These are phyloP conservation scores for Sapria himalayana DNA, from an alignment of 345 rosid species.

Conservation along the genomic window DNA sequence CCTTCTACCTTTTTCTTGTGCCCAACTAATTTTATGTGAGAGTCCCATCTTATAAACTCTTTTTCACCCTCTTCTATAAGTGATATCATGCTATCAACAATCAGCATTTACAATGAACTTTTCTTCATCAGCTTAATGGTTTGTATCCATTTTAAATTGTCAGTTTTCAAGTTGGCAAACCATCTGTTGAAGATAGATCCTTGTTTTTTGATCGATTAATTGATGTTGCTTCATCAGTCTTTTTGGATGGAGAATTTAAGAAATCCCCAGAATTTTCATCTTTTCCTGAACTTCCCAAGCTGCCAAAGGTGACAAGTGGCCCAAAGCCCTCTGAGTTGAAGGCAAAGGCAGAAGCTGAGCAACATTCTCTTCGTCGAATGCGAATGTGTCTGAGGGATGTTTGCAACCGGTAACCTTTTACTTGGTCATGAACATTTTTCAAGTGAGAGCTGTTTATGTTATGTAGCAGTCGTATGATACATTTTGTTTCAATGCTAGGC, in stretches of 20 bases:
- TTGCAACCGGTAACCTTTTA: conserved; percentile 61
- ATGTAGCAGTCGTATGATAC: no score
- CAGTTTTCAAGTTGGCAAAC: conserved; percentile 69
- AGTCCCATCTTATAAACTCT: no score
- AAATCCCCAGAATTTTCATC: conserved; percentile 22
- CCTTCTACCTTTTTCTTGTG: no score
- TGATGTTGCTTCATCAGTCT: conserved; percentile 80
- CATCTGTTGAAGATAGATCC: conserved; percentile 61
- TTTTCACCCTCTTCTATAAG: no score
- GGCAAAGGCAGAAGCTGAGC: conserved; percentile 95
- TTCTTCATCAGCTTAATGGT: no score
- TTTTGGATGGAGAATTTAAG: conserved; percentile 28
- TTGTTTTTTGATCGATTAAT: conserved; percentile 53
- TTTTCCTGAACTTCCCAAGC: conserved; percentile 70
- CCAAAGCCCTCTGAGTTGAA: conserved; percentile 85
- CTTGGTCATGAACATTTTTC: no score
- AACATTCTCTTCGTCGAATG: conserved; percentile 89
- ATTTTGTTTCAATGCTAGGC: no score
- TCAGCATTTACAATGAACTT: no score
- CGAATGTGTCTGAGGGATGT: conserved; percentile 98
- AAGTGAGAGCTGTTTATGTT: no score
- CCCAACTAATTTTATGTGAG: no score
- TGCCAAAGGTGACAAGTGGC: conserved; percentile 54
- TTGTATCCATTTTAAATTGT: conserved; percentile 12
- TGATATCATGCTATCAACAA: no score